Conservation (phyloP, 2,329 filamentous ascomycete species). For the Dendrostoma leiphaemia region DNA sequence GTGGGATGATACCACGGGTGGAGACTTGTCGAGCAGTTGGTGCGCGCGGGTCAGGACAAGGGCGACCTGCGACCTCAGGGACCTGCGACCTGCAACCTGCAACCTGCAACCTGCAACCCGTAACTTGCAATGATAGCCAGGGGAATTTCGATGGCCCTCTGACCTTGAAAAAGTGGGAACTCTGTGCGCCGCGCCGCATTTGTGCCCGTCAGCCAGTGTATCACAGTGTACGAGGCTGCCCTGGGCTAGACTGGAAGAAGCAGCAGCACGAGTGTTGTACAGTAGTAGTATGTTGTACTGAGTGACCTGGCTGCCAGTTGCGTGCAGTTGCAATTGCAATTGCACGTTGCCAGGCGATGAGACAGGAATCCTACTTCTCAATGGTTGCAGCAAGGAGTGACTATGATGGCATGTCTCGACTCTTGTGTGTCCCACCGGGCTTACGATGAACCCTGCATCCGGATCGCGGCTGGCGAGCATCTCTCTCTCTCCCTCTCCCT, state of each 20-base stretch:
- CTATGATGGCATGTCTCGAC: too few relatives aligned
- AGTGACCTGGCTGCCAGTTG: not conserved
- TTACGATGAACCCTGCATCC: too few relatives aligned
- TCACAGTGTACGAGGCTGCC: conserved; percentile 1
- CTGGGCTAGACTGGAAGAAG: conserved; percentile 4
- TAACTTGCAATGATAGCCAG: conserved; percentile 12
- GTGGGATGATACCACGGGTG: conserved; percentile 3
- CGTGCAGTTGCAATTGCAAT: not conserved
- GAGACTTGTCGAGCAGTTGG: not conserved
- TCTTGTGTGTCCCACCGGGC: too few relatives aligned
- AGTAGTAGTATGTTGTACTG: not conserved
- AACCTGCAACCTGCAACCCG: conserved; percentile 9
- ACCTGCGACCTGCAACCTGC: conserved; percentile 1
- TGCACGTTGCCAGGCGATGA: not conserved
- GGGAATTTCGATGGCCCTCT: conserved; percentile 10
- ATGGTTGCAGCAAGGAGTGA: too few relatives aligned
- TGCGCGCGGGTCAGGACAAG: conserved; percentile 8
- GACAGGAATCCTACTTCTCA: too few relatives aligned
- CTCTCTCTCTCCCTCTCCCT: too few relatives aligned
- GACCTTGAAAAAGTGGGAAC: conserved; percentile 11
- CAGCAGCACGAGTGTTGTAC: not conserved
- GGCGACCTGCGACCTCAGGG: conserved; percentile 13
- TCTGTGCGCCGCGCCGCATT: not conserved
- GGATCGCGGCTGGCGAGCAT: too few relatives aligned
- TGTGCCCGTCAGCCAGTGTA: not conserved